These are phyloP conservation scores for Osmanthus fragrans DNA, from an alignment of 257 asterid species.

Conservation along the genomic window DNA sequence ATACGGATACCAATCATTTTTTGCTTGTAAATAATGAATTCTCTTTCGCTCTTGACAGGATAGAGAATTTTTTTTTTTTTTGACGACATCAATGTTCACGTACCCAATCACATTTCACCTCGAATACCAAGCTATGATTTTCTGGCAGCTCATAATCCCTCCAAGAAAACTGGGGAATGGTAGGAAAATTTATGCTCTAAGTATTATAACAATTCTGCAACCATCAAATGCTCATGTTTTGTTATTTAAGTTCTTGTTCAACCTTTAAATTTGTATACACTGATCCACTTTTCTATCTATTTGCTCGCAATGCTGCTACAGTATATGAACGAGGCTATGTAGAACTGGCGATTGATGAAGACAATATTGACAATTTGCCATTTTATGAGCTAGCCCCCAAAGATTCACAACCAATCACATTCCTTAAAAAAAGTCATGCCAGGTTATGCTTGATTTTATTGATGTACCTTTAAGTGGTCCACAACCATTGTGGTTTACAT, in stretches of 20 bases:
- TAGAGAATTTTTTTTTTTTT: constrained; percentile 63
- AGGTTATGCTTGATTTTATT: constrained; percentile 52
- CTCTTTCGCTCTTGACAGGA: constrained; percentile 52
- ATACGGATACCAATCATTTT: not conserved
- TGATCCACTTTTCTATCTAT: not conserved
- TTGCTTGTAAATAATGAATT: constrained; percentile 9
- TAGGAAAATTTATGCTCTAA: constrained; percentile 18
- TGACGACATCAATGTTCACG: constrained; percentile 89
- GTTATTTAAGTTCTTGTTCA: not conserved
- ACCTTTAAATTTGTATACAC: no score
- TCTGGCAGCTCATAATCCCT: constrained; percentile 81
- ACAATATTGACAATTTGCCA: constrained; percentile 69
- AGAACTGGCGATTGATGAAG: constrained; percentile 99
- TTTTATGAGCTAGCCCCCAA: constrained; percentile 39
- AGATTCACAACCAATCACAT: constrained; percentile 72
- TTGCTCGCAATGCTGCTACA: constrained; percentile 26
- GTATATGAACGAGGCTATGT: constrained; percentile 88
- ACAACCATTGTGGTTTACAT: not conserved
- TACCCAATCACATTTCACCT: constrained; percentile 89
- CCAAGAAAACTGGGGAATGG: constrained; percentile 94
- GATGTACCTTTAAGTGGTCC: constrained; percentile 9
- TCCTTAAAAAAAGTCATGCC: constrained; percentile 93
- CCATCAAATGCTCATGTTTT: not conserved
- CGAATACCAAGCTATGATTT: constrained; percentile 94
- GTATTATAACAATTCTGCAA: not conserved